Percentiles rank a stretch among this genome's conserved stretches.
Evolutionary conservation across 768 basidiomycete species (phyloP).

Genomic region (Lactarius indigo): DNA sequence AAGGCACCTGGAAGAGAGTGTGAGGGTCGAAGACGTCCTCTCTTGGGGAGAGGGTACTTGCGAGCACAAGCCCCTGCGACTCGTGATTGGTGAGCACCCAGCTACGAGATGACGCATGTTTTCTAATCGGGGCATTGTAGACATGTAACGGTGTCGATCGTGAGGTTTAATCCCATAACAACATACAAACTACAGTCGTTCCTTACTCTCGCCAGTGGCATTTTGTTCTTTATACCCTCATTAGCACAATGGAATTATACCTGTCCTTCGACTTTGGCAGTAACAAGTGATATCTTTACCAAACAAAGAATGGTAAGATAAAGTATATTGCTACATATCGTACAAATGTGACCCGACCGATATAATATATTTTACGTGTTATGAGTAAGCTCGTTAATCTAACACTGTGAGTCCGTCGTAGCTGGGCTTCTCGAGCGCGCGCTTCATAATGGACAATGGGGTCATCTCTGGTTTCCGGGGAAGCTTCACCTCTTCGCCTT

Average conservation of each 20-base stretch:
- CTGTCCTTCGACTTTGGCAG: not conserved
- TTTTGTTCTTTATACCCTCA: not conserved
- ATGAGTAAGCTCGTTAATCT: conserved; percentile 38
- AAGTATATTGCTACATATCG: not conserved
- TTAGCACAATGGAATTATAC: not conserved
- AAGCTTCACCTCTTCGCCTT: conserved; percentile 34
- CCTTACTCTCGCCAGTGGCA: not conserved
- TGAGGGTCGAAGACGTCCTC: conserved; percentile 31
- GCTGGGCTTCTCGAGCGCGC: conserved; percentile 44
- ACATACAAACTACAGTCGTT: not conserved
- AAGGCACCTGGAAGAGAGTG: conserved; percentile 31
- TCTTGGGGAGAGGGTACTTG: conserved; percentile 33
- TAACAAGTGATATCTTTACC: not conserved
- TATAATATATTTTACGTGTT: not conserved
- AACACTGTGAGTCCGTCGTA: conserved; percentile 57
- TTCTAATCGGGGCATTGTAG: not conserved
- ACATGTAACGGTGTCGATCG: not conserved
- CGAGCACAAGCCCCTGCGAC: conserved; percentile 37
- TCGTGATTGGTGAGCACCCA: conserved; percentile 35
- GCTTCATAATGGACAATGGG: conserved; percentile 34
- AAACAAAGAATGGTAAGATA: not conserved
- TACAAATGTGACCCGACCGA: not conserved
- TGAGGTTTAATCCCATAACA: not conserved
- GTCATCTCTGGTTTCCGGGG: conserved; percentile 36
- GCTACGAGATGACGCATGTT: not conserved